Base-by-base conservation (phyloP, 495 filamentous ascomycete genomes). In the Penicillium maclennaniae region DNA sequence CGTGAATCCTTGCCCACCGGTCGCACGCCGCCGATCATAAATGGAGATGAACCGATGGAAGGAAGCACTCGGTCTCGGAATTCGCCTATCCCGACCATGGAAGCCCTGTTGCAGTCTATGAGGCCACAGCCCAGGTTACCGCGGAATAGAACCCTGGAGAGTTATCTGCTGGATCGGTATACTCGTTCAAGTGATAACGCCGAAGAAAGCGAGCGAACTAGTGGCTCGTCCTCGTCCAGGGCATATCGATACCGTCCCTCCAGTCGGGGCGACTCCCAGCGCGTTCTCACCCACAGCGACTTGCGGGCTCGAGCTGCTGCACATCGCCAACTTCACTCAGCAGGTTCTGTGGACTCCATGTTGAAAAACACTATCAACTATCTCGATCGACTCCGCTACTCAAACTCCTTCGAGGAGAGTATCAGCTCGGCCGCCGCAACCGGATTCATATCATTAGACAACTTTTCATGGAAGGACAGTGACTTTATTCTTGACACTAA, bases 331-430 rank as follows among this genome's bases (percentile, higher is more conserved):
- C 59, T 73, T 43, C 75, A 79, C 55, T 66, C 77, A 41, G 75
- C 81, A 27, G 76, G 71, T 16, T 68, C 69, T 6, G 64, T 63
- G 0, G 69, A 61, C 41, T 56, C 72, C 7, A 60, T 78, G 38
- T 58, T 88, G 15, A 85, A 86, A 57, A 75, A 84, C 43, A 80
- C 79, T 5, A 83, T 89, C 58, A 78, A 77, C 54, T 88, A 87
- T 59, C 74, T 89, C 12, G 82, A 82, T 39, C 70, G 74, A 40
- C 62, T 89, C 53, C 82, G 84, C 8, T 71, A 73, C 51, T 83
- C 80, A 9, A 75, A 63, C 42, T 76, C 75, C 14, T 71, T 77
- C 25, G 76, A 84, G 46, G 83, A 87, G 53, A 79, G 79, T 51
- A 63, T 83, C 20, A 72, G 67, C 15, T 73, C 73, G 6, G 83